Conservation (phyloP, 164 flowering plant genomes). For the Tinospora cordifolia region DNA sequence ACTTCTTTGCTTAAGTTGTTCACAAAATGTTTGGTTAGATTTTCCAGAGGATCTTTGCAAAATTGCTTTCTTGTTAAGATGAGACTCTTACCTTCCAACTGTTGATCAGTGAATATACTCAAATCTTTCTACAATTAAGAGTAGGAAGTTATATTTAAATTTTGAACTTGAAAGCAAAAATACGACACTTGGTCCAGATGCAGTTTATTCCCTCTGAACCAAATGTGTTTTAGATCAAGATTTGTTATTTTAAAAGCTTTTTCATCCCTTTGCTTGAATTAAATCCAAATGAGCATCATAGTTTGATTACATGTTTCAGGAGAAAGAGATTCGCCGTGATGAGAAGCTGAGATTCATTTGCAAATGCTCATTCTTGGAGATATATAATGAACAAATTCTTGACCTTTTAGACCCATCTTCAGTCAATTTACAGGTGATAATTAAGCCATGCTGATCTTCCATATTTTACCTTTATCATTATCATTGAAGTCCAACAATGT, state of each 20-base stretch:
- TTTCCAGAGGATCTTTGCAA: no score
- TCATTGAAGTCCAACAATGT: not conserved
- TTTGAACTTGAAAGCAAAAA: no score
- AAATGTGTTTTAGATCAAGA: not conserved
- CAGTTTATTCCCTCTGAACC: no score
- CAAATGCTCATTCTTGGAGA: constrained; percentile 92
- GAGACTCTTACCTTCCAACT: no score
- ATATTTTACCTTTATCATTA: not conserved
- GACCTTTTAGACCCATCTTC: constrained; percentile 93
- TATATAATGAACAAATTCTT: constrained; percentile 94
- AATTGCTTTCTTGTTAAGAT: no score
- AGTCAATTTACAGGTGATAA: constrained; percentile 68
- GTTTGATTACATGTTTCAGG: constrained; percentile 41
- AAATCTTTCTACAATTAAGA: no score
- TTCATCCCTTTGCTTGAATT: not conserved
- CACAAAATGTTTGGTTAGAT: no score
- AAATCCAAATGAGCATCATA: constrained; percentile 8
- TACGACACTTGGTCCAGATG: no score
- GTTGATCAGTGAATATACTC: no score
- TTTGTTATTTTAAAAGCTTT: constrained; percentile 1
- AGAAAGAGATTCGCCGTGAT: constrained; percentile 73
- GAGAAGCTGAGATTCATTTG: constrained; percentile 79
- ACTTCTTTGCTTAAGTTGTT: no score
- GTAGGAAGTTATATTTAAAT: no score
- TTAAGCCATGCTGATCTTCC: not conserved